Evolutionary conservation across 2,329 filamentous ascomycete genomes (phyloP), one percentile per base, ranked within the genome.

Genomic region (Byssothecium circinans): DNA sequence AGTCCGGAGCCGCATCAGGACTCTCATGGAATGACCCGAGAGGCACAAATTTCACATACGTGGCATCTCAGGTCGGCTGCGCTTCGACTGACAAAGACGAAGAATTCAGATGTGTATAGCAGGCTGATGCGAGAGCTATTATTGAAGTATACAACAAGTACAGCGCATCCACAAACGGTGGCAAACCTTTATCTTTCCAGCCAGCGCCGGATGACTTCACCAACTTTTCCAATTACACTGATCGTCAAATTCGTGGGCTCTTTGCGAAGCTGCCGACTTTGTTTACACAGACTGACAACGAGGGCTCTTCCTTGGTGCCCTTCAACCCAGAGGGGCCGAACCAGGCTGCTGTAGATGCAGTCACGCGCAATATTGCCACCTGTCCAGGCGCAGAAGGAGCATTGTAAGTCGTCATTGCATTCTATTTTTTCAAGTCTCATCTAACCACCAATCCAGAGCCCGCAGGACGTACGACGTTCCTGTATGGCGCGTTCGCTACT

Each of bases 61-160:
- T 62, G 6, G 60, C 60, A 12, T 49, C 44, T 2, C 51, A 60
- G 32, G 35, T 62, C n/a, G 58, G 56, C 22, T 62, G 60, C 45
- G 17, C 35, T n/a, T 46, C 47, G 7, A 14, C 40, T 18, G 22
- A 38, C 41, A 46, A 52, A 25, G 50, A 60, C 22, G 54, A 52
- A 3, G 54, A 69, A 20, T 61, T 74, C 11, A 50, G 54, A 1
- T 75, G 72, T 52, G 70, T 74, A 63, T 65, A 66, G 32, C 53
- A 56, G 5, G 56, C 65, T 10, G 52, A 42, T 46, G 57, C 39
- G 54, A 67, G 29, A 12, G 57, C 60, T 47, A 69, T 71, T 45
- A 61, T 73, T 17, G 54, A 52, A 1, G 50, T 56, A 7, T 67
- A 70, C 45, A 58, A 62, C 35, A 62, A 62, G 18, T 62, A 63